phyloP scores from a whole-genome alignment of 768 basidiomycete genomes.

The Xerocomus spinulosus region DNA sequence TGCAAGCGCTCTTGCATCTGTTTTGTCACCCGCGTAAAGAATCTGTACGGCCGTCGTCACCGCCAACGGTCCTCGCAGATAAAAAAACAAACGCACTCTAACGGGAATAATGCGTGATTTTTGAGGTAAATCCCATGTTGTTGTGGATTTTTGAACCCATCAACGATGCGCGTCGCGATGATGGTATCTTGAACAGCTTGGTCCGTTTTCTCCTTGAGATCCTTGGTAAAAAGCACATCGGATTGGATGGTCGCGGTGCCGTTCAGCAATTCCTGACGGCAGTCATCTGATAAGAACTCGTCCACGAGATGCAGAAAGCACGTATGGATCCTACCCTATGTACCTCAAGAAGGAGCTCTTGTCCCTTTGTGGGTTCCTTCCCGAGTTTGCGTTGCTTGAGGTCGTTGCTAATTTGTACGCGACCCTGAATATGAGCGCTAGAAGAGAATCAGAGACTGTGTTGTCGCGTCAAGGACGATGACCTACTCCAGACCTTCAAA shows the following conservation, averaged over 20 bases:
- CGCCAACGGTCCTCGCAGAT: neutral
- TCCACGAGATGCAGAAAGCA: neutral
- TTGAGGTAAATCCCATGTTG: slow-evolving; percentile 66
- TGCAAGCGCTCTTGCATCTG: slow-evolving; percentile 67
- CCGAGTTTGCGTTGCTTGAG: slow-evolving; percentile 72
- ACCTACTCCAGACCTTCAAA: slow-evolving; percentile 72
- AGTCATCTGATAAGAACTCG: neutral
- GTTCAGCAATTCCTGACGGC: slow-evolving; percentile 57
- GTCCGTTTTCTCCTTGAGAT: slow-evolving; percentile 71
- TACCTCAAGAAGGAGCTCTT: slow-evolving; percentile 60
- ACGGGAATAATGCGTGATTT: slow-evolving; percentile 75
- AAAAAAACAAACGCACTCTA: slow-evolving; percentile 53
- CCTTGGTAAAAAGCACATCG: slow-evolving; percentile 61
- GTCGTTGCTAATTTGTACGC: slow-evolving; percentile 76
- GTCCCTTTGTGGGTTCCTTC: slow-evolving; percentile 67
- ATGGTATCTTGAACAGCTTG: slow-evolving; percentile 80
- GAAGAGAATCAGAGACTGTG: slow-evolving; percentile 7
- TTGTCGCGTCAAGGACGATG: neutral
- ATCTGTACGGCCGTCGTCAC: slow-evolving; percentile 37
- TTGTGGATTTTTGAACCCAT: slow-evolving; percentile 74
- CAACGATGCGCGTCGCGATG: slow-evolving; percentile 68
- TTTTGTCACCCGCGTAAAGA: slow-evolving; percentile 65
- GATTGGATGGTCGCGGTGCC: slow-evolving; percentile 58
- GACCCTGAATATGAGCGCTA: slow-evolving; percentile 70
- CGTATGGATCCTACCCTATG: slow-evolving; percentile 50